Evolutionary conservation across 2,329 filamentous ascomycete genomes (phyloP), one percentile per base, ranked within the genome.

Genomic region (Stemphylium vesicarium): DNA sequence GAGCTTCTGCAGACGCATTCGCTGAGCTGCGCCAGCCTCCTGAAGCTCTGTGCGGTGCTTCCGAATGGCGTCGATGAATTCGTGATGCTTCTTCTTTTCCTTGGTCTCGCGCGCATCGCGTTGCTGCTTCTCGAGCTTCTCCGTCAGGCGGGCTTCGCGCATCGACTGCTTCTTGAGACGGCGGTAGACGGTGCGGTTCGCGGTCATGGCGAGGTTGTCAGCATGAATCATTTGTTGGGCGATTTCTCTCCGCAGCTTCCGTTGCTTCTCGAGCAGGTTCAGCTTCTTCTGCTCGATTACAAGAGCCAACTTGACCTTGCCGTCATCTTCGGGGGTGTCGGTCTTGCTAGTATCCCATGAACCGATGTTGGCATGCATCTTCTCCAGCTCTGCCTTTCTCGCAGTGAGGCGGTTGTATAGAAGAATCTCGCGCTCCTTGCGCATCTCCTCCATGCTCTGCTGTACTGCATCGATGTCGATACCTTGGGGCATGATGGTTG

Each of bases 81-180:
- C 94, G 57, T 84, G 86, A 72, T 98, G 94, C 80, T 96, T 96
- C 86, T 96, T 95, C 87, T 96, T 96, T 79, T 99, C 95, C 60
- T 96, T 91, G 63, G 90, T 91, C 80, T 98, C 94, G 54, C 95
- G 90, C 37, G 93, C 94, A 75, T 98, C 94, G 53, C 95, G 91
- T 75, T 99, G 95, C 76, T 99, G 93, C 80, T 98, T 98, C 85
- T 99, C 95, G 2, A 99, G 86, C 78, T 97, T 99, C 84, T 99
- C 95, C 0, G 95, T 99, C 63, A 99, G 96, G 53, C 94, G 89
- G 52, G 95, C 95, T 78, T 99, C 95, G 32, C 94, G 89, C 44
- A 98, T 84, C 44, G 90, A 96, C 77, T 97, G 94, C 81, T 97
- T 98, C 88, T 99, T 99, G 81, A 95, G 90, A 45, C 95, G 88